Evolutionary conservation across 768 basidiomycete genomes (phyloP), one percentile per base, ranked within the genome.

Genomic region (Leccinum sublutescens): DNA sequence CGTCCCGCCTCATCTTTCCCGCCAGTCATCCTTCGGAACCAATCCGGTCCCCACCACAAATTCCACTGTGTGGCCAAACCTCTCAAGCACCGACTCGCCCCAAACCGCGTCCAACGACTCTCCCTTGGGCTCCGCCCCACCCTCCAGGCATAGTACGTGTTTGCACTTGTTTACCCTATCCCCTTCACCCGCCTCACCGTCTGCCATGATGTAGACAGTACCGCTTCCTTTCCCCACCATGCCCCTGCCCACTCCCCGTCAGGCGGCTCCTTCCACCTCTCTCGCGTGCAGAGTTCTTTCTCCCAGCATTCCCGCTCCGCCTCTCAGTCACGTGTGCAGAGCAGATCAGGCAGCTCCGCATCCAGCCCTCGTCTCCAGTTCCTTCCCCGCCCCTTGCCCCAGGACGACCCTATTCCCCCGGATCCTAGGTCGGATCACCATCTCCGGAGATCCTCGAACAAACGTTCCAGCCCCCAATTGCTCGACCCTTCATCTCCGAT

Each of bases 351-450:
- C 33, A 83, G 81, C 64, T 70, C 76, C 19, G 77, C 79, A 5
- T 83, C 84, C 11, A 85, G 83, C 57, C 83, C 83, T 14, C 75
- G 70, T 48, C 52, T 76, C 14, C 69, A 70, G 57, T 53, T 75
- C 40, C 74, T 79, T 60, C 78, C 75, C 21, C 74, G 76, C 59
- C 71, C 78, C 17, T 64, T 84, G 48, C 79, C 78, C 0, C 74
- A 67, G 2, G 82, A 83, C 38, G 72, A 76, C n/a, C 11, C 62
- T 47, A 55, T 55, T 50, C 62, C 31, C 2, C 50, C 58, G 48
- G 66, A 71, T 57, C 55, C 64, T 47, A 62, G 66, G 67, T 71
- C 68, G 45, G 66, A 72, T 62, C 33, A 29, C 51, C 62, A 53
- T 25, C 55, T 51, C 31, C 52, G 55, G 53, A 59, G 59, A 62